phyloP scores from a whole-genome alignment of 1,139 yeast genomes.

The Pichia sorboxylosa region DNA sequence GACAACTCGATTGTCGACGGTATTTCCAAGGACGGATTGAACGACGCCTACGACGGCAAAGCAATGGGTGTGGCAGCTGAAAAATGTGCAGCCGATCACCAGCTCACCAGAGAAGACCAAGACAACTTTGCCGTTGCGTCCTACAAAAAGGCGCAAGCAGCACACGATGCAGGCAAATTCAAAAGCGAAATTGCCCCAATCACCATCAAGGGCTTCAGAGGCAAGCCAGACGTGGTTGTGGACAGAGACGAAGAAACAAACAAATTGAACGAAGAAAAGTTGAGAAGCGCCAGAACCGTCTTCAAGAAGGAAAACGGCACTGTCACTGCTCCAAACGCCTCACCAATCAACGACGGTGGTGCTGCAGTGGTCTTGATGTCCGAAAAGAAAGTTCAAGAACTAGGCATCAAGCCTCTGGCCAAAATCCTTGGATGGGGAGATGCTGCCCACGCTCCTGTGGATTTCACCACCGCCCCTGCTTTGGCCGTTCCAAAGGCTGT shows the following conservation, averaged over 20 bases:
- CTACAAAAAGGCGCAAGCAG: constrained; percentile 68
- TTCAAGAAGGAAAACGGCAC: constrained; percentile 89
- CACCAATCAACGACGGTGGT: constrained; percentile 93
- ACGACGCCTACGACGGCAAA: constrained; percentile 74
- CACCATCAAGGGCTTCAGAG: constrained; percentile 80
- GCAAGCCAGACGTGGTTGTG: constrained; percentile 75
- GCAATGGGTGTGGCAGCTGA: constrained; percentile 98
- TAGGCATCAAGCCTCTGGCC: constrained; percentile 80
- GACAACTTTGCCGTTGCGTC: constrained; percentile 61
- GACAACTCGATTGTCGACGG: constrained; percentile 73
- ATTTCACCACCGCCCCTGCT: constrained; percentile 91
- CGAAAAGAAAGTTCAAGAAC: constrained; percentile 69
- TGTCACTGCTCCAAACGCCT: constrained; percentile 93
- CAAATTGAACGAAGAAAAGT: constrained; percentile 64
- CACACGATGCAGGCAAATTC: constrained; percentile 73
- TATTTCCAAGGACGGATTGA: constrained; percentile 79
- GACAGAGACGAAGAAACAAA: constrained; percentile 61
- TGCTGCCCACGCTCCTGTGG: constrained; percentile 88
- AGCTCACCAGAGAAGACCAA: constrained; percentile 55
- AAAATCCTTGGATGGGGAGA: constrained; percentile 92
- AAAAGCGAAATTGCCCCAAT: constrained; percentile 71
- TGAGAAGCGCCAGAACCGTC: constrained; percentile 78
- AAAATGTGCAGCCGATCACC: constrained; percentile 74
- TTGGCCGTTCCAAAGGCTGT: constrained; percentile 92
- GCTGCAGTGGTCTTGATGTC: constrained; percentile 87